phyloP scores from a whole-genome alignment of 1,139 yeast species.

The Kodamaea arcana region DNA sequence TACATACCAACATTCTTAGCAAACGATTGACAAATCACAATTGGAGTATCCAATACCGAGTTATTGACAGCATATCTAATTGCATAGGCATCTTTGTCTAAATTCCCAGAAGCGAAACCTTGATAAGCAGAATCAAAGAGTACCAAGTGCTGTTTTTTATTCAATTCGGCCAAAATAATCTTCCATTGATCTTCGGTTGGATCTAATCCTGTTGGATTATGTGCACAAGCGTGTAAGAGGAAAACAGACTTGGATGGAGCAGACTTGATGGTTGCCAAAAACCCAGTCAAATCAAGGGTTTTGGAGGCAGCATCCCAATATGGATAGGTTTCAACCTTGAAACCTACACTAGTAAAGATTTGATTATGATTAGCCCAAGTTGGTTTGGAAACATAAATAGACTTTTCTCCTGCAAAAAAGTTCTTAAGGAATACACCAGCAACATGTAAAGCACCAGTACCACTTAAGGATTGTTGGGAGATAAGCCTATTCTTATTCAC shows the following conservation, averaged over 20 bases:
- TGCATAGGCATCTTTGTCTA: conserved; percentile 81
- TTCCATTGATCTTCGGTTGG: conserved; percentile 44
- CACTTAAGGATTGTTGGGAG: conserved; percentile 84
- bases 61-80: conserved; percentile 74
- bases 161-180: conserved; percentile 44
- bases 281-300: conserved; percentile 65
- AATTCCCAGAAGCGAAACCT: conserved; percentile 82
- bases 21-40: conserved; percentile 87
- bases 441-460: conserved; percentile 93
- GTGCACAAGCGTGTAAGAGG: conserved; percentile 49
- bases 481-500: conserved; percentile 49
- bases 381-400: conserved; percentile 77
- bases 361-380: conserved; percentile 96
- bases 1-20: conserved; percentile 97
- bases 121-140: conserved; percentile 49
- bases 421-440: conserved; percentile 71
- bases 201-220: conserved; percentile 50
- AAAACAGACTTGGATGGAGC: conserved; percentile 82
- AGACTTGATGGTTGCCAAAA: conserved; percentile 55
- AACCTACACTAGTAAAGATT: conserved; percentile 62
- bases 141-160: conserved; percentile 35
- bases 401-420: conserved; percentile 47
- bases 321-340: conserved; percentile 62
- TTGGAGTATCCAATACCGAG: conserved; percentile 39
- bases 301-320: conserved; percentile 67